Evolutionary conservation across 257 asterid species (phyloP), one percentile per base, ranked within the genome.

Genomic region (Osmanthus fragrans): DNA sequence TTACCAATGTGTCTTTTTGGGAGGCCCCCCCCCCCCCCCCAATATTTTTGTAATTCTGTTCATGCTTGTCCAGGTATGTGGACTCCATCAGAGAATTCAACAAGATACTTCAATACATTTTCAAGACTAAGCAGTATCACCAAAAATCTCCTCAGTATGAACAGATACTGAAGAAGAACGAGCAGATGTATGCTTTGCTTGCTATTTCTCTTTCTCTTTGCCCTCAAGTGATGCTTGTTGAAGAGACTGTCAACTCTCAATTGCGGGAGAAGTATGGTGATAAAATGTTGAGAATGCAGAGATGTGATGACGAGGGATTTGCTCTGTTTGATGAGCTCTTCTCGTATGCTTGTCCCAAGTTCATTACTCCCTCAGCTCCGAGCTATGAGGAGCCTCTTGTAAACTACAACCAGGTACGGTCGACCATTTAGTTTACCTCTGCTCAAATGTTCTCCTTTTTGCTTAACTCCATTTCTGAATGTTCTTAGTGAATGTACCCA

Each of bases 111-210:
- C 79, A 93, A 12, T 95, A 95, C 84, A 93, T 95, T 64, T 88
- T 84, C 87, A 95, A 93, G 91, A 91, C 91, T 63, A 95, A 95
- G 87, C 99, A 95, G 78, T 90, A 82, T 83, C 98, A 95, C 88
- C 99, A 95, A 81, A 95, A 93, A 82, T 95, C 99, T 65, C 87
- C 98, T 29, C 98, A 95, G 70, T 95, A 91, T 76, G 99, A 95
- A 84, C 99, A 95, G 85, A 91, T 95, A 80, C 82, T 95, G 85
- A 93, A 95, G 91, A 95, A 95, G 89, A 95, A 93, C 19, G 97
- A 93, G 89, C 99, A 96, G 90, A 93, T 96, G 99, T 93, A 96
- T 85, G 99, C 98, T n/a, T 79, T 96, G 80, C 91, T 96, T 84
- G 98, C 99, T 32, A 85, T 92, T 56, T 85, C 86, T 75, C 92